Percentiles rank a stretch among this genome's conserved stretches.
These are phyloP conservation scores for Deakozyma indianensis DNA, from an alignment of 805 yeast genomes.

Conservation along the genomic window DNA sequence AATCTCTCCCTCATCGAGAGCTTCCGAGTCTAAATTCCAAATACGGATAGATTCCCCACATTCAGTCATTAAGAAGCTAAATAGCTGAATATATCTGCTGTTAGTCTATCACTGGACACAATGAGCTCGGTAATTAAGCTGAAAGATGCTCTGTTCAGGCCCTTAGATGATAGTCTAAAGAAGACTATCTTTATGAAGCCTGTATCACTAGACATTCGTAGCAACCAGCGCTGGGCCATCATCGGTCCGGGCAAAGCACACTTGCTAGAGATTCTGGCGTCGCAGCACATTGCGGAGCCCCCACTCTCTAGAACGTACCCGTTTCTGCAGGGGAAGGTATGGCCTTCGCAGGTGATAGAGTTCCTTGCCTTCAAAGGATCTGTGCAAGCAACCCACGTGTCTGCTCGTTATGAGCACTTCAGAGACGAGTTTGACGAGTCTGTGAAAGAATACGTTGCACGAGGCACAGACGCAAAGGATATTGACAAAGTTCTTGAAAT, in stretches of 20 bases:
- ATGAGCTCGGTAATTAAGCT: slow-evolving; percentile 9
- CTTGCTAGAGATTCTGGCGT: slow-evolving; percentile 42
- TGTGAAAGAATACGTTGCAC: slow-evolving; percentile 42
- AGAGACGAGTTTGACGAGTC: slow-evolving; percentile 75
- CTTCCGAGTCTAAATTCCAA: too few species aligned
- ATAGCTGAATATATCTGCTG: too few species aligned
- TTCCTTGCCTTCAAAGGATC: slow-evolving; percentile 30
- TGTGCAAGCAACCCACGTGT: slow-evolving; percentile 45
- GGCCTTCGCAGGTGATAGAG: slow-evolving; percentile 33
- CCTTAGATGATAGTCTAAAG: not conserved
- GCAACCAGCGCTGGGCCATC: slow-evolving; percentile 37
- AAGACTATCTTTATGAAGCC: slow-evolving; percentile 26
- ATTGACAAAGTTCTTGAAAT: slow-evolving; percentile 30
- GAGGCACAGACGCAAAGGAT: slow-evolving; percentile 29
- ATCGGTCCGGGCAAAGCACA: slow-evolving; percentile 41
- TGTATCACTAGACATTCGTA: slow-evolving; percentile 25
- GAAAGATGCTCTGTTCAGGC: slow-evolving; percentile 6
- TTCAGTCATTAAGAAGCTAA: too few species aligned
- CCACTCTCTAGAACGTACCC: slow-evolving; percentile 44
- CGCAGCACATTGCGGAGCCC: slow-evolving; percentile 38
- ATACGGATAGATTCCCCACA: too few species aligned
- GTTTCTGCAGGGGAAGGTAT: slow-evolving; percentile 24
- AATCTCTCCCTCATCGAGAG: too few species aligned
- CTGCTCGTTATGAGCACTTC: slow-evolving; percentile 80
- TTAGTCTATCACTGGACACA: not conserved